Conservation (phyloP, 2,329 filamentous ascomycete species). For the Sphaerulina musiva region DNA sequence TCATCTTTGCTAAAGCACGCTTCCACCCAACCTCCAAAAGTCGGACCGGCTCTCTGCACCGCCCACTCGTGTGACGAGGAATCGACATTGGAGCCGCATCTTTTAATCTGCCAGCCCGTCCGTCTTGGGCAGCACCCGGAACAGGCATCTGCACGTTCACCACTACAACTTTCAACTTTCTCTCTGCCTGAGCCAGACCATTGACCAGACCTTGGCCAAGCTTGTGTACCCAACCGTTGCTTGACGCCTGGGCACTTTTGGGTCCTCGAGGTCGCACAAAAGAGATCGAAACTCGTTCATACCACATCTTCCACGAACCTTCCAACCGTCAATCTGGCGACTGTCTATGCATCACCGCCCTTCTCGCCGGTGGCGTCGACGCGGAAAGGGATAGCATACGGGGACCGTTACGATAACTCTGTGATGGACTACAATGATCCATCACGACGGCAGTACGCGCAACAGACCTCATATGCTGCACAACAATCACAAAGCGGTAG, state of each 20-base stretch:
- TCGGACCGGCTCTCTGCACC: not conserved
- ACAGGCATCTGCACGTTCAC: conserved; percentile 19
- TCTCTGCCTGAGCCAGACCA: conserved; percentile 11
- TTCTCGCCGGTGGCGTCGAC: conserved; percentile 30
- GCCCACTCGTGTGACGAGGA: conserved; percentile 7
- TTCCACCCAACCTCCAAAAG: not conserved
- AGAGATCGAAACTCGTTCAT: not conserved
- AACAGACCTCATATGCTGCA: conserved; percentile 25
- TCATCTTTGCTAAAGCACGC: not conserved
- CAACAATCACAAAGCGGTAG: conserved; percentile 23
- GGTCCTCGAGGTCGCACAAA: not conserved
- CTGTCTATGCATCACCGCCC: conserved; percentile 31
- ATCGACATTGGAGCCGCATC: conserved; percentile 4
- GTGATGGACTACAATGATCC: conserved; percentile 35
- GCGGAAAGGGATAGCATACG: conserved; percentile 21
- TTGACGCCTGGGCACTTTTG: conserved; percentile 8
- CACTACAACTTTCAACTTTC: conserved; percentile 17
- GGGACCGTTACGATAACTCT: conserved; percentile 18
- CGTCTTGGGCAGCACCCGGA: conserved; percentile 22
- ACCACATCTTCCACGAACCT: conserved; percentile 2
- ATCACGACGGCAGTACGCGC: conserved; percentile 32
- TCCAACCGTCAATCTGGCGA: conserved; percentile 26
- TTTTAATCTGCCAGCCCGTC: conserved; percentile 15
- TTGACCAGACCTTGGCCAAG: conserved; percentile 11
- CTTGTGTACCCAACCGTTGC: not conserved